Conservation (phyloP, 768 basidiomycete genomes). For the Pleurotus tuber-regium region DNA sequence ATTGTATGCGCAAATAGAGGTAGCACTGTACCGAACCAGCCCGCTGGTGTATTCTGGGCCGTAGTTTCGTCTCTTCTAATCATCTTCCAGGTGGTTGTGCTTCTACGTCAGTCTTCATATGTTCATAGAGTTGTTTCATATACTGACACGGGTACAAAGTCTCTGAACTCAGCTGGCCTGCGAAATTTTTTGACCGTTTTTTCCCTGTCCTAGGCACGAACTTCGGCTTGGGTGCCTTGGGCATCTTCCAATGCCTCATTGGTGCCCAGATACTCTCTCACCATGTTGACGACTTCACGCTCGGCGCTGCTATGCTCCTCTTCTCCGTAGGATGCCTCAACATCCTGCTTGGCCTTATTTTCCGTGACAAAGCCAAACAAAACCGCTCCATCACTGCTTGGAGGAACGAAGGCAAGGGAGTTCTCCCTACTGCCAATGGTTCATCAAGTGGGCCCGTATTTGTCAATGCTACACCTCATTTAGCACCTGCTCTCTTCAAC, state of each 20-base stretch:
- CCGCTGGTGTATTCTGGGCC: conserved; percentile 90
- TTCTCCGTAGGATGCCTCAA: conserved; percentile 91
- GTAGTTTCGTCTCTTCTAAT: conserved; percentile 86
- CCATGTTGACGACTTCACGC: conserved; percentile 83
- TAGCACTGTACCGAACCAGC: conserved; percentile 88
- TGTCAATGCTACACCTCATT: conserved; percentile 30
- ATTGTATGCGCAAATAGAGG: conserved; percentile 33
- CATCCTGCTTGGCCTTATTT: conserved; percentile 73
- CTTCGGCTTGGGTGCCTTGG: conserved; percentile 86
- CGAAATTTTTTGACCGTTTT: conserved; percentile 74
- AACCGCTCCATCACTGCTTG: conserved; percentile 66
- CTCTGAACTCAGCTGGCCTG: conserved; percentile 82
- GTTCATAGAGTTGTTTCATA: not conserved
- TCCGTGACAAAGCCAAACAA: conserved; percentile 57
- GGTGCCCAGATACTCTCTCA: conserved; percentile 73
- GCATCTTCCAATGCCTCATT: conserved; percentile 85
- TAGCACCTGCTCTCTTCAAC: conserved; percentile 34
- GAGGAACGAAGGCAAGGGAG: conserved; percentile 51
- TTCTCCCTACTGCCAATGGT: conserved; percentile 45
- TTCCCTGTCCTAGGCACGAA: conserved; percentile 83
- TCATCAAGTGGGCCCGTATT: conserved; percentile 35
- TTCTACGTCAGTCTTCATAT: conserved; percentile 38
- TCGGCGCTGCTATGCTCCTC: conserved; percentile 89
- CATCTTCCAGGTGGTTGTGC: conserved; percentile 77
- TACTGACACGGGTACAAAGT: conserved; percentile 26